phyloP scores from a whole-genome alignment of 768 basidiomycete species.

The Collybia mongolica region DNA sequence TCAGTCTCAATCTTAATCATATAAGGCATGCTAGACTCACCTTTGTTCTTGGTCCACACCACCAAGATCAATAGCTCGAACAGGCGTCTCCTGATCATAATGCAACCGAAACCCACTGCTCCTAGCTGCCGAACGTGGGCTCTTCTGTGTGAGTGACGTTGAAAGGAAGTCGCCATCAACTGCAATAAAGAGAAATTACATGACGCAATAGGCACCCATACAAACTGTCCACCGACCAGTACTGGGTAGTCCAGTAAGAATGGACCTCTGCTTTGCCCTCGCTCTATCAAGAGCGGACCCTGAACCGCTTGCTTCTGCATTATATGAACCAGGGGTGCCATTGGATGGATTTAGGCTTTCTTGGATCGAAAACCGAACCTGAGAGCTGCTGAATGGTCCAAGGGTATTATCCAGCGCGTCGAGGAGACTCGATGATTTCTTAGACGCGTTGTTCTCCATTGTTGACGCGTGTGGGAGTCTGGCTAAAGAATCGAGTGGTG shows the following conservation, averaged over 20 bases:
- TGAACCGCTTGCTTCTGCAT: neutral
- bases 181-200: neutral
- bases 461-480: constrained; percentile 6
- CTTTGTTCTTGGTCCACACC: constrained; percentile 55
- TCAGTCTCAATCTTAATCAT: neutral
- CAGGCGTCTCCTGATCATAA: constrained; percentile 48
- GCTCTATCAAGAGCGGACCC: constrained; percentile 2
- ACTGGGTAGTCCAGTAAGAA: neutral
- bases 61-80: constrained; percentile 53
- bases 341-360: neutral
- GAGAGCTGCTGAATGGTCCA: constrained; percentile 4
- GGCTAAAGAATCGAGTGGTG: no score
- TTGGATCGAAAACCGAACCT: constrained; percentile 5
- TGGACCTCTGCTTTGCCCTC: constrained; percentile 2
- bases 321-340: neutral
- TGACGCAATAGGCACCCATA: neutral
- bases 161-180: constrained; percentile 20
- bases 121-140: neutral
- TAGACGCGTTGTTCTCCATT: constrained; percentile 18
- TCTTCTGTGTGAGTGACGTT: constrained; percentile 8
- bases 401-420: constrained; percentile 29
- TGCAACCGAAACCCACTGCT: constrained; percentile 41
- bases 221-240: constrained; percentile 3
- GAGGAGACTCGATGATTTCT: constrained; percentile 21
- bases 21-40: constrained; percentile 22